These are phyloP conservation scores for Leishmania guyanensis DNA, from an alignment of 208 protist genomes.

Conservation along the genomic window DNA sequence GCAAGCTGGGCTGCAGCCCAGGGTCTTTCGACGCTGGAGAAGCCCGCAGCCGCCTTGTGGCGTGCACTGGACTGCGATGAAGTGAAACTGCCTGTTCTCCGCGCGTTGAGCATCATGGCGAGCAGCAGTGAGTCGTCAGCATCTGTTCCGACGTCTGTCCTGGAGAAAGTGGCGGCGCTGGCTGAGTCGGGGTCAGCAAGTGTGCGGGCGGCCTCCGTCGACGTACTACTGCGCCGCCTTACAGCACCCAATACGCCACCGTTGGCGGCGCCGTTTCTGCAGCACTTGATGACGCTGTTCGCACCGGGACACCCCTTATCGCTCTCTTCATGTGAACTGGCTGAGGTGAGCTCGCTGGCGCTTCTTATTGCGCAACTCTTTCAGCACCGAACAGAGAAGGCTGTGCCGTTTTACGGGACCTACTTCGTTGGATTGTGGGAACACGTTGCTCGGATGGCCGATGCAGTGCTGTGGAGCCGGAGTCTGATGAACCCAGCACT, in stretches of 20 bases:
- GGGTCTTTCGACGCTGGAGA: constrained; percentile 9
- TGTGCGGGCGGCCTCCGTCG: constrained; percentile 22
- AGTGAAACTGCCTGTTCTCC: constrained; percentile 18
- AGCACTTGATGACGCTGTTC: constrained; percentile 20
- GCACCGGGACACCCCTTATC: constrained; percentile 22
- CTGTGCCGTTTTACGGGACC: constrained; percentile 7
- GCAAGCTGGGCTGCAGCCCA: constrained; percentile 25
- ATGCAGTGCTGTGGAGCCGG: constrained; percentile 28
- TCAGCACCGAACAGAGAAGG: not conserved
- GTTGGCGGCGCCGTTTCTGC: constrained; percentile 6
- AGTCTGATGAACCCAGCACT: constrained; percentile 21
- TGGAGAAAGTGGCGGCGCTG: constrained; percentile 29
- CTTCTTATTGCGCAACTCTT: constrained; percentile 21
- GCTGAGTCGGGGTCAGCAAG: constrained; percentile 15
- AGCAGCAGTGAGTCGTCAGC: constrained; percentile 19
- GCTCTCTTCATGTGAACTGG: constrained; percentile 28
- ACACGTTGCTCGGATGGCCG: constrained; percentile 22
- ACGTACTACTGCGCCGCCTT: constrained; percentile 23
- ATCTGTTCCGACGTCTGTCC: constrained; percentile 24
- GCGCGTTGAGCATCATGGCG: constrained; percentile 17
- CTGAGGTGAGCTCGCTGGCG: constrained; percentile 19
- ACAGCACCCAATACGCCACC: constrained; percentile 2
- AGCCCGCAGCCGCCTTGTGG: constrained; percentile 12
- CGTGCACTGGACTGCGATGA: constrained; percentile 12
- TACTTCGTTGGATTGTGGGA: constrained; percentile 19